Evolutionary conservation across 345 rosid genomes (phyloP).

Genomic region (Passiflora organensis): DNA sequence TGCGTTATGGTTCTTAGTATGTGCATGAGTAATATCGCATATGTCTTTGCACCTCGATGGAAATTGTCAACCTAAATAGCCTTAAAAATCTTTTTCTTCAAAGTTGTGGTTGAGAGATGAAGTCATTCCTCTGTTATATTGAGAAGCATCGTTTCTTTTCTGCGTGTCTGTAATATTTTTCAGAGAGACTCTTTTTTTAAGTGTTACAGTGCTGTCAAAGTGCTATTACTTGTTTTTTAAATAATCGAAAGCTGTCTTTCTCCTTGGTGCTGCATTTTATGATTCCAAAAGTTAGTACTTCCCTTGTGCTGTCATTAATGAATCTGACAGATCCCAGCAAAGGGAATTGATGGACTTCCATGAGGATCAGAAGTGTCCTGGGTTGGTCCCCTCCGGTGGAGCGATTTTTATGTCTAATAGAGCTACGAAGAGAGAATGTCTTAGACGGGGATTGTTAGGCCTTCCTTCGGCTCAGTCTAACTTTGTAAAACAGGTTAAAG

Average conservation of each 20-base stretch:
- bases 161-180: neutral
- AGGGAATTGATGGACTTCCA: constrained; percentile 22
- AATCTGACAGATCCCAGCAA: constrained; percentile 27
- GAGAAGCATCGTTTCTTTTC: neutral
- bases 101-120: no score
- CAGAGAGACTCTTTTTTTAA: no score
- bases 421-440: constrained; percentile 44
- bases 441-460: constrained; percentile 44
- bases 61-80: no score
- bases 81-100: no score
- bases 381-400: constrained; percentile 44
- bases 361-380: constrained; percentile 19
- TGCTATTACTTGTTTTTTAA: no score
- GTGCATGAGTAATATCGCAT: no score
- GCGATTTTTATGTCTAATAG: constrained; percentile 70
- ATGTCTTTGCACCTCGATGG: no score
- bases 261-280: neutral
- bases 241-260: no score
- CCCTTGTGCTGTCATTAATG: constrained; percentile 21
- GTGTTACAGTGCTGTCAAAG: no score
- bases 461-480: constrained; percentile 37
- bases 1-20: no score
- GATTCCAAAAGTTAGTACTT: neutral
- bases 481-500: constrained; percentile 58
- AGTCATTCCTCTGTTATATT: no score